Base-by-base conservation (phyloP, 495 filamentous ascomycete species). In the Jackrogersella multiformis region DNA sequence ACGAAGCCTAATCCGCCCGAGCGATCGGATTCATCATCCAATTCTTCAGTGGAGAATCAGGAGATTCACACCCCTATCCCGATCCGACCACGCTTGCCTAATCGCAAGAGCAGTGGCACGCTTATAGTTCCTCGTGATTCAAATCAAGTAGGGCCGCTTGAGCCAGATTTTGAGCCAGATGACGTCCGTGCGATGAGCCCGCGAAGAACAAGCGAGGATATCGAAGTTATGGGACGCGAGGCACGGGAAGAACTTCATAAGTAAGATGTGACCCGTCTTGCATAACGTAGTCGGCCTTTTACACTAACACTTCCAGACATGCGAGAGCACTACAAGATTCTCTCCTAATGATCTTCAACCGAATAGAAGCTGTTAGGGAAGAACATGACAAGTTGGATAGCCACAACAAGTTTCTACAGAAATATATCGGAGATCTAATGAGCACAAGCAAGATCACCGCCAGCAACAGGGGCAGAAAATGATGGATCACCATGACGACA, bases 181-280 rank as follows among this genome's bases (percentile, higher is more conserved):
- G 95, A 97, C 74, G 93, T 94, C 36, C 82, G 94, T 58, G 89
- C 92, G 39, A 99, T 99, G 95, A 97, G 93, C 76, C 95, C 95
- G 0, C 86, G 94, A 62, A 84, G 94, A 69, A 96, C 91, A 67
- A 96, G 88, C 60, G 92, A 92, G 49, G 94, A 99, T 69, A 81
- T 97, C 26, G 91, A 97, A 70, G 85, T 85, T 68, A 84, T 99
- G 80, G 88, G 92, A 52, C 87, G 90, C 72, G 91, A 94, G 69
- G 92, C 93, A 45, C 84, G 82, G 44, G 79, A 79, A 58, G 82
- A 85, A 56, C 77, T 85, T 46, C 74, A 79, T 51, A 77, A 86
- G 87, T 87, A 76, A 66, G 55, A 18, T 24, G 13, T 8, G 10
- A 21, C 15, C 8, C n/a, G 5, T 36, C 26, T 24, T 84, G 72